phyloP scores from a whole-genome alignment of 176 grass and related monocot species.

The Lolium multiflorum region DNA sequence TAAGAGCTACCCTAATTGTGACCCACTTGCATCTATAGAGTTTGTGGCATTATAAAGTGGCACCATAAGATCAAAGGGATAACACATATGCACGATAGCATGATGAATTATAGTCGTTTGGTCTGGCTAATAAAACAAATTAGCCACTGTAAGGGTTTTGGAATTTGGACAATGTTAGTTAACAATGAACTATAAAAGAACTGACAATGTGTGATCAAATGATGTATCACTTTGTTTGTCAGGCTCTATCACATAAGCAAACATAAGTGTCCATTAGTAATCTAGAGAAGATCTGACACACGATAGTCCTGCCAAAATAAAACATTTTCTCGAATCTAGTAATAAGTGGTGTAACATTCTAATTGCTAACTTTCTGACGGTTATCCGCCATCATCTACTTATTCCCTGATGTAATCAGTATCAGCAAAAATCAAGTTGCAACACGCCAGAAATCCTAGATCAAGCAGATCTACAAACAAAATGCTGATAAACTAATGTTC shows the following conservation, averaged over 20 bases:
- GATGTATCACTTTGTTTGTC: slow-evolving; percentile 9
- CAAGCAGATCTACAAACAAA: neutral
- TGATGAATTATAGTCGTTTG: neutral
- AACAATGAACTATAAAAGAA: too few species aligned
- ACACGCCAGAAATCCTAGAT: neutral
- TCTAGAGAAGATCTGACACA: too few species aligned
- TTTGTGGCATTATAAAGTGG: neutral
- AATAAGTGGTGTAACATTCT: neutral
- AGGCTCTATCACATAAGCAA: neutral
- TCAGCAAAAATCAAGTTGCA: neutral
- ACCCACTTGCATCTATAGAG: too few species aligned
- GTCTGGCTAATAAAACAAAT: neutral
- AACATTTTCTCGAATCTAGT: neutral
- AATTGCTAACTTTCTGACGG: neutral
- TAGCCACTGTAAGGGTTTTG: neutral
- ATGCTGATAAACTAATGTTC: neutral
- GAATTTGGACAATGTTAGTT: too few species aligned
- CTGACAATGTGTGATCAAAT: too few species aligned
- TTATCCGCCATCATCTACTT: neutral
- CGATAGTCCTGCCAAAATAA: slow-evolving; percentile 2
- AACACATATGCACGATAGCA: neutral
- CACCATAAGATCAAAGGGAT: neutral
- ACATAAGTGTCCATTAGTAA: neutral
- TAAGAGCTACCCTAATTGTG: too few species aligned
- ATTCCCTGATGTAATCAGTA: neutral